phyloP scores from a whole-genome alignment of 2,329 filamentous ascomycete genomes.

The Calonectria ilicicola region DNA sequence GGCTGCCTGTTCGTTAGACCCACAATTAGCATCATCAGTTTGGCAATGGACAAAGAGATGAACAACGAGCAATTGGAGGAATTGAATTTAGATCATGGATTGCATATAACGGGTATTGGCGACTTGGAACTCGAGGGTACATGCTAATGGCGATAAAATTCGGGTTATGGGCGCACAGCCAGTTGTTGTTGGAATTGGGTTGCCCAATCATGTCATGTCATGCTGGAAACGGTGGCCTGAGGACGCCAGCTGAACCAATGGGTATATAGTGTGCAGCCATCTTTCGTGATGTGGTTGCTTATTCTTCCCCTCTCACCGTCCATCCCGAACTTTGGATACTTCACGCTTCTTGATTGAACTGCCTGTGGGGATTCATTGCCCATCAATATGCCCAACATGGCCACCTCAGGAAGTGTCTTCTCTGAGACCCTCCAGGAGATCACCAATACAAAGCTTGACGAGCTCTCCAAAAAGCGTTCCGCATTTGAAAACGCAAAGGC shows the following conservation, averaged over 20 bases:
- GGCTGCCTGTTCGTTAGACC: too few relatives aligned
- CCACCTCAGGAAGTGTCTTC: conserved; percentile 51
- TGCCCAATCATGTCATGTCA: neutral
- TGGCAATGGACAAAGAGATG: too few relatives aligned
- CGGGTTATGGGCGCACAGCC: neutral
- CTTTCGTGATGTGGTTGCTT: neutral
- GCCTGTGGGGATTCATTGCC: neutral
- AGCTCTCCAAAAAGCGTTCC: conserved; percentile 54
- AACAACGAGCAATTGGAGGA: too few relatives aligned
- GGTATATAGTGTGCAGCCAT: neutral
- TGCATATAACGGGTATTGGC: too few relatives aligned
- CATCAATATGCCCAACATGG: conserved; percentile 30
- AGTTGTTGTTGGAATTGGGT: neutral
- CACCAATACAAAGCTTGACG: conserved; percentile 57
- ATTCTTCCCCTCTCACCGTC: neutral
- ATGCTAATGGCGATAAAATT: neutral
- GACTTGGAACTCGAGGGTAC: too few relatives aligned
- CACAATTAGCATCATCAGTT: too few relatives aligned
- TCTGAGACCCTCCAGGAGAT: conserved; percentile 57
- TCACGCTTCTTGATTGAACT: too few relatives aligned
- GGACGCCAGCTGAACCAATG: neutral
- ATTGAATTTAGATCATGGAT: too few relatives aligned
- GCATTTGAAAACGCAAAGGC: conserved; percentile 51
- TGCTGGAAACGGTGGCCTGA: neutral
- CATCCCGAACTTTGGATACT: neutral